Conservation (phyloP, 2,329 filamentous ascomycete genomes). For the Elsinoe perseae region DNA sequence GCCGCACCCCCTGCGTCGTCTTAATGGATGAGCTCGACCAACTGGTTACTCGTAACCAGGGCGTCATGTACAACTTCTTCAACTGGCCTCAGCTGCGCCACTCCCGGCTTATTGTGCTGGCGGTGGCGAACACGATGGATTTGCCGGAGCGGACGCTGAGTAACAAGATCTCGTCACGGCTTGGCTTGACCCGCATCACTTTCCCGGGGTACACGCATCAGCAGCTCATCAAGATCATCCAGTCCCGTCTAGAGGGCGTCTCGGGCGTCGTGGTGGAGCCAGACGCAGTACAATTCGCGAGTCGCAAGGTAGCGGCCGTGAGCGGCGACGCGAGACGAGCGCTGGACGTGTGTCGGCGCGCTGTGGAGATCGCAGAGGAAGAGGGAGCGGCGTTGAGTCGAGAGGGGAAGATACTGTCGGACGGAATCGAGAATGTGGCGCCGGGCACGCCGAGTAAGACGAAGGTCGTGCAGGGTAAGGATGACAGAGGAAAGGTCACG, state of each 20-base stretch:
- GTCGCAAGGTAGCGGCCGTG: slow-evolving; percentile 91
- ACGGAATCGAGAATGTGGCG: slow-evolving; percentile 32
- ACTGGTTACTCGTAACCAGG: slow-evolving; percentile 94
- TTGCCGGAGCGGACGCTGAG: slow-evolving; percentile 89
- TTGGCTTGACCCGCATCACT: slow-evolving; percentile 81
- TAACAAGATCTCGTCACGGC: slow-evolving; percentile 93
- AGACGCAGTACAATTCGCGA: slow-evolving; percentile 93
- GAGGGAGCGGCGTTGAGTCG: slow-evolving; percentile 40
- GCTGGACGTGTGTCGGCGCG: slow-evolving; percentile 87
- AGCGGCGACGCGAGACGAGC: slow-evolving; percentile 88
- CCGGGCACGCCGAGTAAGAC: slow-evolving; percentile 58
- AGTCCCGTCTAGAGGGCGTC: slow-evolving; percentile 83
- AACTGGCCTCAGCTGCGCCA: slow-evolving; percentile 94
- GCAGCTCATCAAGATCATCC: slow-evolving; percentile 94
- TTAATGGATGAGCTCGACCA: slow-evolving; percentile 98
- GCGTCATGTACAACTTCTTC: slow-evolving; percentile 99
- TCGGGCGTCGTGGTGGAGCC: slow-evolving; percentile 76
- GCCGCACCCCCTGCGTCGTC: slow-evolving; percentile 89
- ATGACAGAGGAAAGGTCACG: slow-evolving; percentile 58
- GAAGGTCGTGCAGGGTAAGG: slow-evolving; percentile 23
- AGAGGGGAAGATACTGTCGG: slow-evolving; percentile 10
- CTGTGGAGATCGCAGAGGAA: slow-evolving; percentile 87
- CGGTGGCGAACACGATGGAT: slow-evolving; percentile 99
- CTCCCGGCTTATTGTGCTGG: slow-evolving; percentile 87
- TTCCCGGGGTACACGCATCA: slow-evolving; percentile 97